Base-by-base conservation (phyloP, 1,139 yeast species). In the Pichia sp. region DNA sequence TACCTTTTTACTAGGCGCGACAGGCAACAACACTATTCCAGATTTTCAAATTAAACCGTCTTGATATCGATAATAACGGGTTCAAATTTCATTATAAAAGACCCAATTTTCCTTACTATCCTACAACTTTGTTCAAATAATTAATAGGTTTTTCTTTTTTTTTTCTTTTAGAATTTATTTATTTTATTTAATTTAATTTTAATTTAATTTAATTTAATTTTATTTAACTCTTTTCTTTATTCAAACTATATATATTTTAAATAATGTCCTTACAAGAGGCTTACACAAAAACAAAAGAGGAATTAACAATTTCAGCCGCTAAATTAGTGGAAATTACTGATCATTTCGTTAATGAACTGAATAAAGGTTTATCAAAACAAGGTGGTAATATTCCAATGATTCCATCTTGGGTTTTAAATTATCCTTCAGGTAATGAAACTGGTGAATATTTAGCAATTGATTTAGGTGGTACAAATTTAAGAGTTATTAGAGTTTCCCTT, bases 321-420 rank as follows among this genome's bases (percentile, higher is more conserved):
- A 78, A 72, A 50, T 75, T 92, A 61, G 70, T 74, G 58, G 67
- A 72, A 48, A 79, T 90, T 62, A 79, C 87, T 44, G 74, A 74
- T 42, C 95, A 83, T 61, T 82, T 82, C 60, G 74, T 78, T 37
- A 46, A 59, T 20, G 97, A 92, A 69, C 78, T 92, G 59, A 78
- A 81, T 50, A 85, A 84, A 66, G 95, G 95, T 44, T 73, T 86
- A 53, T 74, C 87, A 48, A 78, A 78, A 62, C 59, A 69, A 42
- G 94, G 94, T 40, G 92, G 94, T 48, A 83, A 82, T 65, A 85
- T 87, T 60, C 97, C 97, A 49, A 92, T 90, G 98, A 87, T 84
- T 61, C 95, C 95, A 37, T 87, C 95, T 66, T 90, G 97, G 97
- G 97, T 90, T 45, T 73, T 87, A 76, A 95, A 85, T 59, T 82